phyloP scores from a whole-genome alignment of 2,329 filamentous ascomycete species.

The Lanzia echinophila region DNA sequence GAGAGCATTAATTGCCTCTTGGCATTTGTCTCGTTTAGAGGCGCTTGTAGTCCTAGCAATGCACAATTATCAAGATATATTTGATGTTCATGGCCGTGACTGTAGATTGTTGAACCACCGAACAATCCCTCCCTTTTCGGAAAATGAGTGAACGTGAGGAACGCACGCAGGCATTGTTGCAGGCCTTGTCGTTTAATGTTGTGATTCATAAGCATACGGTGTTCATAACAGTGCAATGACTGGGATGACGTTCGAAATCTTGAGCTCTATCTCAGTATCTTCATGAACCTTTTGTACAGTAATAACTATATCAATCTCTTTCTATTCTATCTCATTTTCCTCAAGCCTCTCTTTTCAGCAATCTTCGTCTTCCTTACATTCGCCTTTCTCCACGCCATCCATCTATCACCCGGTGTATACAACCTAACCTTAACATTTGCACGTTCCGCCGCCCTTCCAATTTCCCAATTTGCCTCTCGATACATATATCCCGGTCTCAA shows the following conservation, averaged over 20 bases:
- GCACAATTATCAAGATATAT: not conserved
- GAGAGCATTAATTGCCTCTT: not conserved
- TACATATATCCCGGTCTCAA: slow-evolving; percentile 55
- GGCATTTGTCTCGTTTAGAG: not conserved
- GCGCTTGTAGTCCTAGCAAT: slow-evolving; percentile 4
- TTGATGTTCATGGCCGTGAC: too few relatives aligned
- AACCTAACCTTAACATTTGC: slow-evolving; percentile 50
- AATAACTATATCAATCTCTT: not conserved
- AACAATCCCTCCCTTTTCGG: too few relatives aligned
- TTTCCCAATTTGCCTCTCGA: slow-evolving; percentile 60
- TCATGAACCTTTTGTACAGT: not conserved
- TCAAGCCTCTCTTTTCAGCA: slow-evolving; percentile 48
- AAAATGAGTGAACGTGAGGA: too few relatives aligned
- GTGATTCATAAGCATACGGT: too few relatives aligned
- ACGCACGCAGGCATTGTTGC: too few relatives aligned
- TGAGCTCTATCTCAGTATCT: not conserved
- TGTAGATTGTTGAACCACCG: too few relatives aligned
- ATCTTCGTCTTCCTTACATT: slow-evolving; percentile 42
- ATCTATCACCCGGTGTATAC: slow-evolving; percentile 49
- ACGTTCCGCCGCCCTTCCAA: slow-evolving; percentile 56
- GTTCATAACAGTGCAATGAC: too few relatives aligned
- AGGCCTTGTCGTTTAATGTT: too few relatives aligned
- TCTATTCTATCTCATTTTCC: slow-evolving; percentile 27
- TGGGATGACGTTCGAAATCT: not conserved
- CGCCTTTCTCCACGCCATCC: slow-evolving; percentile 58